Percentiles rank a stretch among this genome's conserved stretches.
Evolutionary conservation across 352 stramenopile genomes (phyloP).

Genomic region (Globisporangium carolinianum): DNA sequence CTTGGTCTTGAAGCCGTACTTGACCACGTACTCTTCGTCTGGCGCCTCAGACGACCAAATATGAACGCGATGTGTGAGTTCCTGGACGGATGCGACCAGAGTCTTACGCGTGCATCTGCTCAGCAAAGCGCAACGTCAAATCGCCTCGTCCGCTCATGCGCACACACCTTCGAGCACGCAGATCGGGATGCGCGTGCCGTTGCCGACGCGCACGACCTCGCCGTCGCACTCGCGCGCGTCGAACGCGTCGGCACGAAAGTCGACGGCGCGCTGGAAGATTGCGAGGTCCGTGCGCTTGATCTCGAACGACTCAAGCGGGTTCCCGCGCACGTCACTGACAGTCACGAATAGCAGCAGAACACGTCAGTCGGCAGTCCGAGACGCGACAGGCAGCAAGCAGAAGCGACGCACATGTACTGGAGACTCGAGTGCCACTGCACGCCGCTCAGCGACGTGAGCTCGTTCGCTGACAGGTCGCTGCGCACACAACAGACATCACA

Average conservation of each 20-base stretch:
- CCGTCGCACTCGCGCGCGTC: conserved; percentile 2
- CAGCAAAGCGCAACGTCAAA: too few relatives aligned
- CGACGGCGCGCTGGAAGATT: conserved; percentile 6
- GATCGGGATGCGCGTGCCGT: neutral
- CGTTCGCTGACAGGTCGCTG: conserved; percentile 21
- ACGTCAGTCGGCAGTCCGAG: too few relatives aligned
- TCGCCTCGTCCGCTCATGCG: too few relatives aligned
- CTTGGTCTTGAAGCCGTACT: conserved; percentile 1
- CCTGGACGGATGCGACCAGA: neutral
- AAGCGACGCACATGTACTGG: conserved; percentile 6
- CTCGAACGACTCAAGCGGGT: conserved; percentile 18
- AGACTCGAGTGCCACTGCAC: conserved; percentile 14
- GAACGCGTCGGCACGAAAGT: conserved; percentile 9
- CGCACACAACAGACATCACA: neutral
- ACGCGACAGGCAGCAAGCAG: too few relatives aligned
- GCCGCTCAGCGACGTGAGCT: conserved; percentile 11
- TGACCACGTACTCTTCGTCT: neutral
- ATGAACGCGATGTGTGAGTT: neutral
- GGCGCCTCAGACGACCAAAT: too few relatives aligned
- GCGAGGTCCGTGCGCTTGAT: conserved; percentile 11
- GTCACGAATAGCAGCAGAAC: neutral
- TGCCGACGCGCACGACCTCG: neutral
- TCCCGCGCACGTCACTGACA: conserved; percentile 14
- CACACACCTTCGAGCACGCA: conserved; percentile 11
- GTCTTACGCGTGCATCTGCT: too few relatives aligned